These are phyloP conservation scores for Phaseolus coccineus DNA, from an alignment of 331 rosid genomes.

Conservation along the genomic window DNA sequence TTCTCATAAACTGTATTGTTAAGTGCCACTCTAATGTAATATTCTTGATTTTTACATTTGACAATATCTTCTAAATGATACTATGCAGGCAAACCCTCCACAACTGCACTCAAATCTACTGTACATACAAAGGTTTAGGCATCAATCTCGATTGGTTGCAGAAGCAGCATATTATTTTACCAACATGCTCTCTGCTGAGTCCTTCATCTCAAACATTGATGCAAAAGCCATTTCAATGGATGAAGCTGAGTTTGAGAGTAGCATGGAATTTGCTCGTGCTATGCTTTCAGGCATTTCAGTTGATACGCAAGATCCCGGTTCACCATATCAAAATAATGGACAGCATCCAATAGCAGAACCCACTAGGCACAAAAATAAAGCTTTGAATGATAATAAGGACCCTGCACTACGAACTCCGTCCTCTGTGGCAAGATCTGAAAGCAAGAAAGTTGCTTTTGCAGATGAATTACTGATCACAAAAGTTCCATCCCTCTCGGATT, in stretches of 20 bases:
- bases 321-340: slow-evolving; percentile 55
- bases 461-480: slow-evolving; percentile 56
- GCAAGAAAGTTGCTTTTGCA: slow-evolving; percentile 51
- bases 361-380: slow-evolving; percentile 50
- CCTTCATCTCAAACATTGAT: slow-evolving; percentile 89
- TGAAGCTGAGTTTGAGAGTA: slow-evolving; percentile 83
- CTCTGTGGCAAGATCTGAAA: slow-evolving; percentile 55
- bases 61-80: slow-evolving; percentile 32
- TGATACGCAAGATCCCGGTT: slow-evolving; percentile 61
- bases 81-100: slow-evolving; percentile 95
- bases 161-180: slow-evolving; percentile 96
- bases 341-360: slow-evolving; percentile 51
- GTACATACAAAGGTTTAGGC: slow-evolving; percentile 91
- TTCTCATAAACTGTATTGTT: slow-evolving; percentile 33
- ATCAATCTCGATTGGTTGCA: slow-evolving; percentile 75
- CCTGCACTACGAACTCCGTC: slow-evolving; percentile 48
- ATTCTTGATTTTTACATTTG: not conserved
- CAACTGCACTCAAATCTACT: slow-evolving; percentile 90
- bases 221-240: slow-evolving; percentile 95
- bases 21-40: slow-evolving; percentile 22
- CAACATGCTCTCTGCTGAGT: slow-evolving; percentile 90
- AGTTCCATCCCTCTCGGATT: slow-evolving; percentile 83
- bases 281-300: slow-evolving; percentile 81
- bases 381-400: slow-evolving; percentile 55
- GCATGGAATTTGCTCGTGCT: slow-evolving; percentile 87